Percentiles rank a stretch among this genome's conserved stretches.
Conservation (phyloP, 208 protist genomes). For the Novymonas esmeraldas region DNA sequence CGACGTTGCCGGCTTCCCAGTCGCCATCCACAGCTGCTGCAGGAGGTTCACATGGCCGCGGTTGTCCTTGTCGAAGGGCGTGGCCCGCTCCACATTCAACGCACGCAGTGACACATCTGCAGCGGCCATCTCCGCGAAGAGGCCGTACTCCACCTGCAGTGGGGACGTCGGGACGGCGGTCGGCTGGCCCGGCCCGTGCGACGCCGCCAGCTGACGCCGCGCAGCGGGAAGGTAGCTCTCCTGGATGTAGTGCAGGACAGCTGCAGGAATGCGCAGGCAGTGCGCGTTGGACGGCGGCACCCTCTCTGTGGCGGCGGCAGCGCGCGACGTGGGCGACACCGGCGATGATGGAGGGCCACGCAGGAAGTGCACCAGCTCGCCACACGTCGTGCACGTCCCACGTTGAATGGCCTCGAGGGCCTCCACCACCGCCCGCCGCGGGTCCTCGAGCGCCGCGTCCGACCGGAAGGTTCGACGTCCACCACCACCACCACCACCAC, state of each 20-base stretch:
- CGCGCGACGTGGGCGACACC: conserved; percentile 8
- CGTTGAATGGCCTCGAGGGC: conserved; percentile 43
- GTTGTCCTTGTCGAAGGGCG: conserved; percentile 65
- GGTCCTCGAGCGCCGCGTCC: conserved; percentile 26
- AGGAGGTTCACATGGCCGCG: conserved; percentile 58
- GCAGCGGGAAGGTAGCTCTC: conserved; percentile 48
- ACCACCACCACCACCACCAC: conserved; percentile 12
- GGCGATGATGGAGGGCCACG: conserved; percentile 37
- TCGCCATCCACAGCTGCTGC: conserved; percentile 70
- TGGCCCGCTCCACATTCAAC: conserved; percentile 61
- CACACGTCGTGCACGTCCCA: conserved; percentile 40
- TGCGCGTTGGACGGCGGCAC: conserved; percentile 41
- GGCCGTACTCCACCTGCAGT: conserved; percentile 30
- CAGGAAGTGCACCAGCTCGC: conserved; percentile 58
- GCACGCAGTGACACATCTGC: conserved; percentile 47
- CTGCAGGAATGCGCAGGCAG: conserved; percentile 31
- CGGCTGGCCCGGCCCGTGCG: conserved; percentile 6
- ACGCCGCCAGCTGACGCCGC: conserved; percentile 9
- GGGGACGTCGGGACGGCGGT: conserved; percentile 2
- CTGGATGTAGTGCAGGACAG: conserved; percentile 48
- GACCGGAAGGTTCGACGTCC: conserved; percentile 25
- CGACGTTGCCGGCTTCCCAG: conserved; percentile 32
- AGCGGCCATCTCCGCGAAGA: conserved; percentile 57
- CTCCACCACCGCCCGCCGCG: conserved; percentile 41
- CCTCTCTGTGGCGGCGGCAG: conserved; percentile 16